phyloP scores from a whole-genome alignment of 495 filamentous ascomycete species.

The Penicillium manginii region DNA sequence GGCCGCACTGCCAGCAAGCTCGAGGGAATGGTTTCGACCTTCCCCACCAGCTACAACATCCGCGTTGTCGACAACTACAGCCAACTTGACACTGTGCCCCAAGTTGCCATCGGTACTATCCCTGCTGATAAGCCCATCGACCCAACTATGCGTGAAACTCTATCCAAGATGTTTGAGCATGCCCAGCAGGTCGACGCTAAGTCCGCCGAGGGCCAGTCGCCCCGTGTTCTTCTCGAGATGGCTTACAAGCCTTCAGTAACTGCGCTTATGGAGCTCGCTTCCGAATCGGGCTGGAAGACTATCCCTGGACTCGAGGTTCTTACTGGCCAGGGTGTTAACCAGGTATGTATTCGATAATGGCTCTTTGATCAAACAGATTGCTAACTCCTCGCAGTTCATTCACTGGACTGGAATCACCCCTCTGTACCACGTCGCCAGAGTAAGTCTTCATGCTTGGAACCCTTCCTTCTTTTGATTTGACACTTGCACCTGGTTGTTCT shows the following conservation, averaged over 20 bases:
- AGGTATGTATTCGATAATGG: conserved; percentile 36
- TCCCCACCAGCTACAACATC: conserved; percentile 78
- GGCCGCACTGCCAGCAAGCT: conserved; percentile 76
- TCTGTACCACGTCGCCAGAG: conserved; percentile 65
- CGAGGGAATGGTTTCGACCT: conserved; percentile 65
- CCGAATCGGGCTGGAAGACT: conserved; percentile 79
- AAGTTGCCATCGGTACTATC: conserved; percentile 84
- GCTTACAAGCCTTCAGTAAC: conserved; percentile 90
- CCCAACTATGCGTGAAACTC: conserved; percentile 63
- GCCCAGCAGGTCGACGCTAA: conserved; percentile 45
- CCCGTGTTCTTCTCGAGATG: conserved; percentile 85
- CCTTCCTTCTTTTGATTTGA: neutral
- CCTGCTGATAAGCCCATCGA: conserved; percentile 90
- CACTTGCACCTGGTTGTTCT: neutral
- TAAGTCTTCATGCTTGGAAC: conserved; percentile 20
- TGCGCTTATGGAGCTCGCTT: conserved; percentile 81
- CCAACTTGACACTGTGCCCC: conserved; percentile 57
- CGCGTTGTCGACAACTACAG: conserved; percentile 58
- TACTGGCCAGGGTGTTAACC: conserved; percentile 83
- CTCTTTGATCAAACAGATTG: conserved; percentile 14
- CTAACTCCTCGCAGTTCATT: conserved; percentile 57
- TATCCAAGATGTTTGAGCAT: conserved; percentile 65
- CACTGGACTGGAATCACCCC: conserved; percentile 80
- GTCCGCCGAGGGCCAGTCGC: conserved; percentile 31
- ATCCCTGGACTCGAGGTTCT: conserved; percentile 90